Conservation (phyloP, 768 basidiomycete species). For the Heimioporus sp. region DNA sequence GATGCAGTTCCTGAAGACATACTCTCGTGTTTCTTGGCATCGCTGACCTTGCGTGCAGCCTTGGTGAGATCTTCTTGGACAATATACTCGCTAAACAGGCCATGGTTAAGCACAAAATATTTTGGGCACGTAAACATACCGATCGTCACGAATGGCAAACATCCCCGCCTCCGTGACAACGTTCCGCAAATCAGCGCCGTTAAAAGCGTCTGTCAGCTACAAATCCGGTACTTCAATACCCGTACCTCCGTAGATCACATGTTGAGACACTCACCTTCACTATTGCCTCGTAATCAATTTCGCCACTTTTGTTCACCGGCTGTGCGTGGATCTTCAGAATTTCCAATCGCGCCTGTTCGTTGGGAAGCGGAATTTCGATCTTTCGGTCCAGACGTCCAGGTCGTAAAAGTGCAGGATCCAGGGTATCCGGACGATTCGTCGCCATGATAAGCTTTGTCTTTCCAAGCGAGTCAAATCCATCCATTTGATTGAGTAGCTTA, state of each 20-base stretch:
- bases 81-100: conserved; percentile 66
- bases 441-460: conserved; percentile 98
- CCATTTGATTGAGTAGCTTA: conserved; percentile 97
- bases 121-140: conserved; percentile 43
- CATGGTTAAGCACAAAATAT: conserved; percentile 1
- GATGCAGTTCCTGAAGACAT: conserved; percentile 30
- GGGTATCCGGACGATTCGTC: conserved; percentile 97
- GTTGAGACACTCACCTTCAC: conserved; percentile 72
- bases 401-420: conserved; percentile 94
- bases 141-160: conserved; percentile 97
- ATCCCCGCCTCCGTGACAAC: conserved; percentile 95
- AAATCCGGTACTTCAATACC: background rate
- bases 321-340: conserved; percentile 97
- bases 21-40: conserved; percentile 99
- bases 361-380: conserved; percentile 96
- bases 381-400: conserved; percentile 96
- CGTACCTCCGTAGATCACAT: background rate
- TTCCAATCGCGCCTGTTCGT: conserved; percentile 93
- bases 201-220: conserved; percentile 87
- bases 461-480: conserved; percentile 97
- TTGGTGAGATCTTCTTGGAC: conserved; percentile 96
- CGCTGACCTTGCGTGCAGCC: conserved; percentile 91
- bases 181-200: conserved; percentile 95
- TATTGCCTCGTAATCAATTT: conserved; percentile 97
- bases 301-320: conserved; percentile 91